These are phyloP conservation scores for Lipomyces japonicus DNA, from an alignment of 805 yeast species.

Conservation along the genomic window DNA sequence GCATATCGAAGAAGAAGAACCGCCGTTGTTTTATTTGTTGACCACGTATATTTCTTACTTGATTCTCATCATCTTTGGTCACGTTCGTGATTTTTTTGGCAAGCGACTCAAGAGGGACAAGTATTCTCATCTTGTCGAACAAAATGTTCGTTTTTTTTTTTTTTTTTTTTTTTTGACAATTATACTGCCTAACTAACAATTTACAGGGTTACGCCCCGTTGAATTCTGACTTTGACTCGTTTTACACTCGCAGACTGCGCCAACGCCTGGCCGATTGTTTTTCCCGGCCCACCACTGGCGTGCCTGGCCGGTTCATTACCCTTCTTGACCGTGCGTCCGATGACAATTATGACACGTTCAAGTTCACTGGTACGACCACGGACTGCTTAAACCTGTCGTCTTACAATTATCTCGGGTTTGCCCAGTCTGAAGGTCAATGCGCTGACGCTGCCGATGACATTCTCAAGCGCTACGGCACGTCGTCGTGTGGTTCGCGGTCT, in stretches of 20 bases:
- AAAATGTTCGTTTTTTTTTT: constrained; percentile 42
- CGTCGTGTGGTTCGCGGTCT: constrained; percentile 74
- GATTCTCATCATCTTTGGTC: constrained; percentile 82
- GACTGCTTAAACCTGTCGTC: constrained; percentile 83
- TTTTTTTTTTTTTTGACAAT: background rate
- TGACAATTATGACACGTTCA: constrained; percentile 60
- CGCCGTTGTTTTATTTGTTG: constrained; percentile 73
- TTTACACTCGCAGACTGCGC: constrained; percentile 88
- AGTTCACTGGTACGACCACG: constrained; percentile 69
- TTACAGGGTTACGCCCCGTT: constrained; percentile 83
- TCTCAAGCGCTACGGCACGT: constrained; percentile 67
- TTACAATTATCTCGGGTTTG: constrained; percentile 94
- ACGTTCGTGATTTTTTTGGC: constrained; percentile 83
- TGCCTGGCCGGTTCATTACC: constrained; percentile 87
- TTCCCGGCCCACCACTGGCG: constrained; percentile 94
- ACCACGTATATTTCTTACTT: constrained; percentile 84
- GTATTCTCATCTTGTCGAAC: constrained; percentile 64
- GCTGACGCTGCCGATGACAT: constrained; percentile 68
- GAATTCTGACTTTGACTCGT: constrained; percentile 88
- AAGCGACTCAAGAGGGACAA: constrained; percentile 63
- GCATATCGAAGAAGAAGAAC: constrained; percentile 60
- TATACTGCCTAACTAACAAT: background rate
- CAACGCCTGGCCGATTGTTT: constrained; percentile 90
- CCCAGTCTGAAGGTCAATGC: constrained; percentile 89
- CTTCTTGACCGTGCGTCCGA: constrained; percentile 75